Evolutionary conservation across 129 eudicot species (phyloP).

Genomic region (Arctium lappa): DNA sequence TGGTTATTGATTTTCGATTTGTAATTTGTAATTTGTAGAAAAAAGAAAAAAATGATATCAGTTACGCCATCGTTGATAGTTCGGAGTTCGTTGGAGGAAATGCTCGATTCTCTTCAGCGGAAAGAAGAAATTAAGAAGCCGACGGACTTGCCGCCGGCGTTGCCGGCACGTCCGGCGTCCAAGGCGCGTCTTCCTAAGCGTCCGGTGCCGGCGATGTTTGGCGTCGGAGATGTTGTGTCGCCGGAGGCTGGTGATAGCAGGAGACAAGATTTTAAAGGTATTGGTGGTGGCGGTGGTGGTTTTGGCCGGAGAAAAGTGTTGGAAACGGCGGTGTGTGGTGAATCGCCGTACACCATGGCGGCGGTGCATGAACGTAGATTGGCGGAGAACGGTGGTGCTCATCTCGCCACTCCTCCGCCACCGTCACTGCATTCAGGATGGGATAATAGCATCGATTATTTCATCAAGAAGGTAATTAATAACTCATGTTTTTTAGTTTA

Average conservation of each 20-base stretch:
- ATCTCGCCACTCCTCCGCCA: slow-evolving; percentile 24
- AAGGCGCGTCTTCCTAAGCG: slow-evolving; percentile 68
- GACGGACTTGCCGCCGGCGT: slow-evolving; percentile 75
- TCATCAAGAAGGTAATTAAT: slow-evolving; percentile 62
- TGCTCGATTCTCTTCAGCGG: slow-evolving; percentile 68
- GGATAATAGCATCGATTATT: slow-evolving; percentile 70
- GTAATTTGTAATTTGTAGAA: neutral
- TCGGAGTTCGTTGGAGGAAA: slow-evolving; percentile 92
- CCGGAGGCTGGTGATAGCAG: slow-evolving; percentile 6
- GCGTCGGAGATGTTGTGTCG: slow-evolving; percentile 11
- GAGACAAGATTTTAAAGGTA: neutral
- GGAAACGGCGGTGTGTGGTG: slow-evolving; percentile 30
- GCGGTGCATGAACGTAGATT: slow-evolving; percentile 21
- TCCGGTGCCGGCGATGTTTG: slow-evolving; percentile 40
- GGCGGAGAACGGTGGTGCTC: slow-evolving; percentile 34
- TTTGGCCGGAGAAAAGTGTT: slow-evolving; percentile 53
- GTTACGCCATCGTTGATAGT: slow-evolving; percentile 44
- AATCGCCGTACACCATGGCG: slow-evolving; percentile 56
- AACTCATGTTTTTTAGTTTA: neutral
- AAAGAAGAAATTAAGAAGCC: slow-evolving; percentile 57
- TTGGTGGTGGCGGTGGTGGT: slow-evolving; percentile 27
- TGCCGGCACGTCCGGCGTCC: slow-evolving; percentile 73
- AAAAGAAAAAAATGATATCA: slow-evolving; percentile 35
- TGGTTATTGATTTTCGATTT: neutral
- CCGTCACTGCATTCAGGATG: slow-evolving; percentile 38